Conservation (phyloP, 2,329 filamentous ascomycete species). For the Claviceps maximensis region DNA sequence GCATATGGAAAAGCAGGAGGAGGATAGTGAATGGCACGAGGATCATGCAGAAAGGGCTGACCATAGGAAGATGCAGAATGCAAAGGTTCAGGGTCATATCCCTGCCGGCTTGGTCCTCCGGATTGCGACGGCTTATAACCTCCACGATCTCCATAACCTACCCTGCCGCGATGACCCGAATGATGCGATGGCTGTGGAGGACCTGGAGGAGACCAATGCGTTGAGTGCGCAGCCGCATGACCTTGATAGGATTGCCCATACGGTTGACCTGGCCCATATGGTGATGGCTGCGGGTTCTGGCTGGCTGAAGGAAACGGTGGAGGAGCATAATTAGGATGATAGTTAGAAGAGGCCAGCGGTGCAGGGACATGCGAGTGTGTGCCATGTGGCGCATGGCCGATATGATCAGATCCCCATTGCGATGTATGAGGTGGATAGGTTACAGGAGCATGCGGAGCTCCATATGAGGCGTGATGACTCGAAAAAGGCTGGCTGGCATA, state of each 20-base stretch:
- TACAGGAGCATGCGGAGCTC: conserved; percentile 22
- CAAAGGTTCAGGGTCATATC: conserved; percentile 20
- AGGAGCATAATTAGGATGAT: conserved; percentile 46
- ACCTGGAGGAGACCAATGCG: conserved; percentile 14
- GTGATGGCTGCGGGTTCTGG: conserved; percentile 30
- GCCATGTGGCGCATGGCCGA: conserved; percentile 22
- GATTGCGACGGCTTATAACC: conserved; percentile 19
- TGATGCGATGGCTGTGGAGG: conserved; percentile 23
- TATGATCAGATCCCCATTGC: conserved; percentile 29
- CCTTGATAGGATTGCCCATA: conserved; percentile 24
- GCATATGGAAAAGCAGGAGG: conserved; percentile 23
- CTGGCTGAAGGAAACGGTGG: conserved; percentile 32
- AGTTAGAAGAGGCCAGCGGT: conserved; percentile 39
- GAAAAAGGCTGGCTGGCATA: conserved; percentile 28
- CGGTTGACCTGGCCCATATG: conserved; percentile 27
- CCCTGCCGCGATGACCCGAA: conserved; percentile 29
- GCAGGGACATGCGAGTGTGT: conserved; percentile 31
- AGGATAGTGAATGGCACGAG: conserved; percentile 24
- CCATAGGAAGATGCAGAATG: conserved; percentile 23
- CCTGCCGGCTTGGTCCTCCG: conserved; percentile 20
- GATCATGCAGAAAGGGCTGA: conserved; percentile 27
- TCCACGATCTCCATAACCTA: conserved; percentile 33
- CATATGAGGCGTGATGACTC: conserved; percentile 17
- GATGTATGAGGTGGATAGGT: conserved; percentile 26
- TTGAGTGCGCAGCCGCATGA: conserved; percentile 14